Conservation (phyloP, 163 green algal species). For the Prototheca cutis region DNA sequence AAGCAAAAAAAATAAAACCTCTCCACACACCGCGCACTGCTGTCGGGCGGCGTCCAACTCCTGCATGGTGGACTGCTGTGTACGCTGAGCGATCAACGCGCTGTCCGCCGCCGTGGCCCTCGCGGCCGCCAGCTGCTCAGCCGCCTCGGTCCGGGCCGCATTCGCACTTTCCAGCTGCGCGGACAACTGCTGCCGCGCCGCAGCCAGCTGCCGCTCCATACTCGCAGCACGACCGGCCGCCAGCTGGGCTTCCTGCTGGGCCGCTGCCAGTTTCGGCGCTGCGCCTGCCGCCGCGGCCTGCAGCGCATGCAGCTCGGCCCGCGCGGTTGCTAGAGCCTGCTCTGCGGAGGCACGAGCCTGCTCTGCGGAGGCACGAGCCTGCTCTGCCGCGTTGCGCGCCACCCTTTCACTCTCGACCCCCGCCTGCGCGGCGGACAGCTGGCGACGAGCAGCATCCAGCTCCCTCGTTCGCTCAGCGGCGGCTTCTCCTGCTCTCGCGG, state of each 20-base stretch:
- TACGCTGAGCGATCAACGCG: not conserved
- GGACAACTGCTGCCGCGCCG: not conserved
- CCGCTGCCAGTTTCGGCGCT: too few species aligned
- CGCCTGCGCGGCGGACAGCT: not conserved
- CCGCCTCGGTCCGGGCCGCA: slow-evolving; percentile 5
- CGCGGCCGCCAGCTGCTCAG: slow-evolving; percentile 2
- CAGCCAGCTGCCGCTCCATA: not conserved
- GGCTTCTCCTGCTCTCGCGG: too few species aligned
- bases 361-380: too few species aligned
- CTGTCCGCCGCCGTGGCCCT: not conserved
- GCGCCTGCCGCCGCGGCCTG: too few species aligned
- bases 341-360: too few species aligned
- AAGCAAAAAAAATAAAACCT: too few species aligned
- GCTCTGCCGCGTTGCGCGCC: too few species aligned
- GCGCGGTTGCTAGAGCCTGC: too few species aligned
- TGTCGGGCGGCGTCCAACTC: not conserved
- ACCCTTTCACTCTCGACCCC: not conserved
- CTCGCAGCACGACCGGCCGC: too few species aligned
- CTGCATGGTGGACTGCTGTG: not conserved
- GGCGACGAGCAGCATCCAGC: too few species aligned
- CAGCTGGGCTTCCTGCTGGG: too few species aligned
- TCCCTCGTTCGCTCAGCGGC: too few species aligned
- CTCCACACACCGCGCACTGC: not conserved
- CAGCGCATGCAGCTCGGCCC: not conserved
- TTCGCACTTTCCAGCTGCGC: not conserved